Evolutionary conservation across 768 basidiomycete species (phyloP).

Genomic region (Leucocoprinus sp.): DNA sequence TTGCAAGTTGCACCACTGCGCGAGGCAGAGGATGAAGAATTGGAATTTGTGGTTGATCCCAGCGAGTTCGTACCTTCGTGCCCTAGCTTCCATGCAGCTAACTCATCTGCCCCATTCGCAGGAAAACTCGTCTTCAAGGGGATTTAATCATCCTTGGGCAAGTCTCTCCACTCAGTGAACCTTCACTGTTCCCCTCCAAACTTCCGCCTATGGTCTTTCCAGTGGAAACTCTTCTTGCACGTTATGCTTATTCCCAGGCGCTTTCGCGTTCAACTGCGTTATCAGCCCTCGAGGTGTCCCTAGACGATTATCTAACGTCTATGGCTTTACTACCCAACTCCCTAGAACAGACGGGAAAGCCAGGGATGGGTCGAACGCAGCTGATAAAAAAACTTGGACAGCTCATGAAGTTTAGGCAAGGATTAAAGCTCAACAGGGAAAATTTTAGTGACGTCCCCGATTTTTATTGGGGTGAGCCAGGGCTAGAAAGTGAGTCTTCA

Average conservation of each 20-base stretch:
- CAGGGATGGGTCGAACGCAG: constrained; percentile 69
- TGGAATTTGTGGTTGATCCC: constrained; percentile 90
- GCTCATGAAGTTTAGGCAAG: constrained; percentile 87
- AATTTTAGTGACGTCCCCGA: constrained; percentile 87
- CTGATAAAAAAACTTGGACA: constrained; percentile 91
- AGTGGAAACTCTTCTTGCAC: constrained; percentile 66
- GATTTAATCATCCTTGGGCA: constrained; percentile 87
- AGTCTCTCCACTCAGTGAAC: constrained; percentile 48
- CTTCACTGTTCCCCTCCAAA: constrained; percentile 34
- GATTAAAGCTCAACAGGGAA: constrained; percentile 81
- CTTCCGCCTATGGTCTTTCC: constrained; percentile 53
- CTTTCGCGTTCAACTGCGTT: constrained; percentile 84
- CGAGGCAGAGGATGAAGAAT: constrained; percentile 78
- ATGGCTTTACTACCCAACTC: constrained; percentile 75
- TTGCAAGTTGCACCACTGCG: constrained; percentile 58
- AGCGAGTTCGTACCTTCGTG: constrained; percentile 57
- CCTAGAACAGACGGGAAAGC: constrained; percentile 72
- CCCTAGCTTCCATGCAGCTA: too few species aligned
- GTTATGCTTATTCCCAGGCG: constrained; percentile 89
- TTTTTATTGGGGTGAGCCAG: constrained; percentile 93
- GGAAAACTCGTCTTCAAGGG: constrained; percentile 81
- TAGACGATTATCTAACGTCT: constrained; percentile 78
- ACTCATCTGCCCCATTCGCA: too few species aligned
- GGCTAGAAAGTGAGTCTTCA: constrained; percentile 61
- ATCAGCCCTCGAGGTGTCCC: constrained; percentile 75